Conservation (phyloP, 805 yeast genomes). For the Saturnispora diversa region DNA sequence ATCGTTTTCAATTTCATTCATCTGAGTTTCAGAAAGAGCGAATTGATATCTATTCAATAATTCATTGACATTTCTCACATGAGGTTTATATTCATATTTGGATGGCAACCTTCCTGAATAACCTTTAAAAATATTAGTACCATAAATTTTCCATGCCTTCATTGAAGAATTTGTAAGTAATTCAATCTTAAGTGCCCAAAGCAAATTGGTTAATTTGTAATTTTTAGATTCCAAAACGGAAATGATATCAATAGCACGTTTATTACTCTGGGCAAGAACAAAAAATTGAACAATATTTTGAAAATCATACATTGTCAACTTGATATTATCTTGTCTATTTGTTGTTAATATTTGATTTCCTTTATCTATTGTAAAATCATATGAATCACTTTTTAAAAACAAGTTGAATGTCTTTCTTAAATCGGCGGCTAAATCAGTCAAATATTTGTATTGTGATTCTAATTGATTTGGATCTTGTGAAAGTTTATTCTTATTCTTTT, state of each 20-base stretch:
- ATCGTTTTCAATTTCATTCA: not conserved
- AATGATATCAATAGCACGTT: constrained; percentile 20
- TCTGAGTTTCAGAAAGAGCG: not conserved
- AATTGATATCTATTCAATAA: constrained; percentile 1
- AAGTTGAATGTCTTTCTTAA: not conserved
- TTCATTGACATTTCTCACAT: not conserved
- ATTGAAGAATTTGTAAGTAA: constrained; percentile 21
- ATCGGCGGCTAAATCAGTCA: not conserved
- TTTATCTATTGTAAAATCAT: not conserved
- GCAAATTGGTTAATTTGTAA: constrained; percentile 17
- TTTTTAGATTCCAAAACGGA: constrained; percentile 17
- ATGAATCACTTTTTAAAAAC: not conserved
- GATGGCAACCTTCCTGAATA: not conserved
- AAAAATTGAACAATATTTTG: constrained; percentile 21
- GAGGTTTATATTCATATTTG: constrained; percentile 1
- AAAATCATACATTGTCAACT: constrained; percentile 20
- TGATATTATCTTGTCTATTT: not conserved
- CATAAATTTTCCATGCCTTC: constrained; percentile 22
- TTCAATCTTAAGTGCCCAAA: constrained; percentile 23
- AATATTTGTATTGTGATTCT: not conserved
- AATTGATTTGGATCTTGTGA: not conserved
- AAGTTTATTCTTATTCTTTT: constrained; percentile 1
- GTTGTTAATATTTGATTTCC: not conserved
- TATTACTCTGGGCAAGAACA: constrained; percentile 14
- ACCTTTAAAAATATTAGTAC: constrained; percentile 11